Base-by-base conservation (phyloP, 495 filamentous ascomycete genomes). In the Penicillium bovifimosum region DNA sequence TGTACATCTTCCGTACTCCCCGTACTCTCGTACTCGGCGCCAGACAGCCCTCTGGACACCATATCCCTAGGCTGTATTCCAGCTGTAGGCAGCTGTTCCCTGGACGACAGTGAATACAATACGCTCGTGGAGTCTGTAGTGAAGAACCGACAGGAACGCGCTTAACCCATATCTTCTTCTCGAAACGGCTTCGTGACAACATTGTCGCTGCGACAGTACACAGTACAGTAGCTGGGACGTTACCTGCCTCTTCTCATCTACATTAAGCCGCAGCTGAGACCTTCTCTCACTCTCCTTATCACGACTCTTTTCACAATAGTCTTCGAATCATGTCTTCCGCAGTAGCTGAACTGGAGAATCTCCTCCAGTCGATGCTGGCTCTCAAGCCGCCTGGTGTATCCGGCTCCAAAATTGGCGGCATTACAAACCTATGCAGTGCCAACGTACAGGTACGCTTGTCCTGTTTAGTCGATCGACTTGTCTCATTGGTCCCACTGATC, bases 351-450 rank as follows among this genome's bases (percentile, higher is more conserved):
- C 76, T 98, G 76, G 93, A 95, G 72, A 81, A 80, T 52, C 84
- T 84, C 73, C 80, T 98, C 64, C 90, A 95, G 73, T 90, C 86
- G 53, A 90, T 98, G 89, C 85, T 89, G 62, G 76, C 78, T 47
- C 77, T 96, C 62, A 97, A 96, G 71, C 83, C 95, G 14, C 95
- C 95, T 27, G 93, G 93, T 59, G 90, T 96, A 48, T 92, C 91
- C 20, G 90, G 89, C 50, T 86, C 88, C 36, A 92, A 92, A 72
- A 96, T 98, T 69, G 76, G 75, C 39, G 80, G 84, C 66, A 86
- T 97, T 71, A 96, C 91, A 7, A 69, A 80, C 16, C 80, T 95
- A 20, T 96, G 91, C 72, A 85, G 86, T 50, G 80, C 84, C 54
- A 96, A 96, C 67, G 86, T 97, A 59, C 87, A 96, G 88, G 93